Evolutionary conservation across 345 rosid genomes (phyloP).

Genomic region (Durio zibethinus): DNA sequence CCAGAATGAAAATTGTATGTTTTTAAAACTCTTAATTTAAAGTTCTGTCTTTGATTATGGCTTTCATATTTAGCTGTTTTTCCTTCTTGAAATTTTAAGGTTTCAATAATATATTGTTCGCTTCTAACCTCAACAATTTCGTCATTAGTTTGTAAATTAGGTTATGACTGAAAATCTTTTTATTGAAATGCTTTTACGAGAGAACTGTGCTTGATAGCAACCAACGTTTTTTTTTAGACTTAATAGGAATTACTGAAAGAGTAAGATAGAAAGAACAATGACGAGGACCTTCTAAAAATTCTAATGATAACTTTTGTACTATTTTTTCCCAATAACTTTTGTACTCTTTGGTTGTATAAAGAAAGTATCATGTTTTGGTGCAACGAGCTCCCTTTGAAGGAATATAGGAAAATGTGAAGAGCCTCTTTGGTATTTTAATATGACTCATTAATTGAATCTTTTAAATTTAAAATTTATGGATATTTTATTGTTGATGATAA

Average conservation of each 20-base stretch:
- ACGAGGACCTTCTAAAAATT: neutral
- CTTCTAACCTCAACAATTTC: neutral
- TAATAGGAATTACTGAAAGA: neutral
- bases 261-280: conserved; percentile 5
- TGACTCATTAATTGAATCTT: too few relatives aligned
- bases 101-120: neutral
- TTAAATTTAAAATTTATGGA: too few relatives aligned
- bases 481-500: too few relatives aligned
- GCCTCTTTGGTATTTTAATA: neutral
- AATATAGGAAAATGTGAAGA: neutral
- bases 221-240: neutral
- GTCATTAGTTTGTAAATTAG: neutral
- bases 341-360: neutral
- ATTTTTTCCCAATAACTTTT: too few relatives aligned
- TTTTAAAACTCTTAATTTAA: neutral
- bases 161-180: neutral
- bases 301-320: neutral
- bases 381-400: neutral
- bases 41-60: conserved; percentile 6
- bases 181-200: neutral
- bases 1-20: conserved; percentile 69
- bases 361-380: neutral
- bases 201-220: neutral
- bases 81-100: neutral
- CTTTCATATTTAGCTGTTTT: conserved; percentile 1